Conservation (phyloP, 768 basidiomycete genomes). For the Leucocoprinus birnbaumii region DNA sequence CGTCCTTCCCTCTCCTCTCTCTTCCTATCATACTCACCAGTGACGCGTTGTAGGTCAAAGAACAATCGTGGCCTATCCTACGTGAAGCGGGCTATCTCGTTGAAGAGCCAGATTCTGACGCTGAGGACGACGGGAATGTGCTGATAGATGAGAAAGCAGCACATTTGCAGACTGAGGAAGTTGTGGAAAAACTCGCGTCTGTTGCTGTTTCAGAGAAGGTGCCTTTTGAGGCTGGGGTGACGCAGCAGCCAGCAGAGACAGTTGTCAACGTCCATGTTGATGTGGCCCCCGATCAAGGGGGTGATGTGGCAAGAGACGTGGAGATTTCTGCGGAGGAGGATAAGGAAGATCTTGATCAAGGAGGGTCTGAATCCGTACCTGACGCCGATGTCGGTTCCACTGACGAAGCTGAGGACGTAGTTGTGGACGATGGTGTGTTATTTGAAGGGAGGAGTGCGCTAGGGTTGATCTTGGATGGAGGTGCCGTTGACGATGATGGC, state of each 20-base stretch:
- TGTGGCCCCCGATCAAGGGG: no score
- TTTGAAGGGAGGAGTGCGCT: not conserved
- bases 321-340: no score
- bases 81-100: constrained; percentile 65
- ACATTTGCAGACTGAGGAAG: not conserved
- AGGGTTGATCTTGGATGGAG: not conserved
- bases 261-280: no score
- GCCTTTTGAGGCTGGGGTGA: not conserved
- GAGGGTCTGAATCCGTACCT: no score
- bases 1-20: constrained; percentile 4
- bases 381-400: no score
- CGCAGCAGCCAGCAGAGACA: no score
- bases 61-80: constrained; percentile 53
- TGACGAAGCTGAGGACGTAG: not conserved
- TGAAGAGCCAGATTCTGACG: constrained; percentile 49
- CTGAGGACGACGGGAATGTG: constrained; percentile 18
- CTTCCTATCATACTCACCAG: not conserved
- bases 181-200: constrained; percentile 14
- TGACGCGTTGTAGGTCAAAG: constrained; percentile 41
- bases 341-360: no score
- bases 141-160: constrained; percentile 24
- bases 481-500: constrained; percentile 7
- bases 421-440: not conserved
- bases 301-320: no score
- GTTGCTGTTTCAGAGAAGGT: not conserved